Conservation (phyloP, 164 flowering plant species). For the Pachysandra terminalis region DNA sequence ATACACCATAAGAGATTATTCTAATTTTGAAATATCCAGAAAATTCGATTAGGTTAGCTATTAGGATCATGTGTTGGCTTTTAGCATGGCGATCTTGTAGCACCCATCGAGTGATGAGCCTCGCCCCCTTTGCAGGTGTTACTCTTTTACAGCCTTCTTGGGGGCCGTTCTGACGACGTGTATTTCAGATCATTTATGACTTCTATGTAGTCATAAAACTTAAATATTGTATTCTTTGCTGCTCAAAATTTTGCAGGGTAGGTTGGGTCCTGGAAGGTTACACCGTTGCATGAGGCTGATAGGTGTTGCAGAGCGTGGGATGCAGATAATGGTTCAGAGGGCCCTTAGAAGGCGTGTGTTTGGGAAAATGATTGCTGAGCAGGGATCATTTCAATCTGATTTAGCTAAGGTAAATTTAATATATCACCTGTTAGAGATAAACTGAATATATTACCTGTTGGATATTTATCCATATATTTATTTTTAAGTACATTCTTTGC, state of each 20-base stretch:
- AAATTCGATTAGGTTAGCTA: neutral
- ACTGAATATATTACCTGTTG: neutral
- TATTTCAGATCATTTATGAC: neutral
- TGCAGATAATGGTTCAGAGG: slow-evolving; percentile 78
- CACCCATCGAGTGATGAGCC: neutral
- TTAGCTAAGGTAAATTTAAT: slow-evolving; percentile 69
- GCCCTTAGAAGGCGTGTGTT: slow-evolving; percentile 76
- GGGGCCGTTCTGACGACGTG: neutral
- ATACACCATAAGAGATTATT: neutral
- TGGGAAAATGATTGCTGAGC: slow-evolving; percentile 89
- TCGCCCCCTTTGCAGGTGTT: neutral
- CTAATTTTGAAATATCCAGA: neutral
- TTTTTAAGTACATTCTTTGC: neutral
- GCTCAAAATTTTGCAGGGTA: slow-evolving; percentile 55
- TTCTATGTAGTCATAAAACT: neutral
- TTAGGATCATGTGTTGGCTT: neutral
- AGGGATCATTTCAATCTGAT: slow-evolving; percentile 92
- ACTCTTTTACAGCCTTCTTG: neutral
- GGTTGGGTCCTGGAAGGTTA: slow-evolving; percentile 95
- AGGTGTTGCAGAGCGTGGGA: slow-evolving; percentile 93
- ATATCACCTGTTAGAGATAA: neutral
- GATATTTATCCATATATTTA: too few species aligned
- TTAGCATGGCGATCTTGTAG: neutral
- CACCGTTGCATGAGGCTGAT: slow-evolving; percentile 97
- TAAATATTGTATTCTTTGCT: neutral